Base-by-base conservation (phyloP, 1,139 yeast species). In the Geotrichum reessii region DNA sequence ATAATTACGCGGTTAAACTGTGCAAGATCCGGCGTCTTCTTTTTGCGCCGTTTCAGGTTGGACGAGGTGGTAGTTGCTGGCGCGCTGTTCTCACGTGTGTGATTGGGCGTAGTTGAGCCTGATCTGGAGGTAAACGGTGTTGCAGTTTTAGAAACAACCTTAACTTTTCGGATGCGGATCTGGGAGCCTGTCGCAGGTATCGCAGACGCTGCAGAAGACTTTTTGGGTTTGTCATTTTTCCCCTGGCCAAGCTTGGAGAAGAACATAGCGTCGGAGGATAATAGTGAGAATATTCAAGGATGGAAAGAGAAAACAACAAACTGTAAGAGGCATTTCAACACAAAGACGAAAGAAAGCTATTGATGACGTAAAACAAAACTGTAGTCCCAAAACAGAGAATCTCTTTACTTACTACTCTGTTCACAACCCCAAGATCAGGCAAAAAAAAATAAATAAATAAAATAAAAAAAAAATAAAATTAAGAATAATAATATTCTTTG, bases 1-100 rank as follows among this genome's bases (percentile, higher is more conserved):
- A 37, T 37, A 14, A 51, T 47, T 2, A 56, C 52, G 22, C 50
- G 28, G 31, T 55, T 59, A 25, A 51, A 56, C 53, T 51, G 52
- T 1, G 58, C 53, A 1, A 47, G n/a, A 24, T 57, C 59, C 12
- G 59, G 59, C 21, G 51, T 53, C 46, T 47, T 59, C 48, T 44
- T 44, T 12, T 28, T 25, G n/a, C 51, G 52, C 31, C 42, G 37
- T 17, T 40, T 37, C 48, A n/a, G 33, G 6, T 37, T 42, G 19
- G 46, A 5, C 25, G 33, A 3, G 25, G 44, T 7, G 22, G 24
- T 19, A 6, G 31, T 5, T 22, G 47, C 21, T 44, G 25, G 44
- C 24, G 31, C 40, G 21, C 25, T 31, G 21, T 22, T 22, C 12
- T 37, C 24, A 1, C 47, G 27, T 31, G 21, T 28, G n/a, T 53